Percentiles rank a stretch among this genome's conserved stretches.
phyloP scores from a whole-genome alignment of 805 yeast genomes.

The Wickerhamiella shivajii region DNA sequence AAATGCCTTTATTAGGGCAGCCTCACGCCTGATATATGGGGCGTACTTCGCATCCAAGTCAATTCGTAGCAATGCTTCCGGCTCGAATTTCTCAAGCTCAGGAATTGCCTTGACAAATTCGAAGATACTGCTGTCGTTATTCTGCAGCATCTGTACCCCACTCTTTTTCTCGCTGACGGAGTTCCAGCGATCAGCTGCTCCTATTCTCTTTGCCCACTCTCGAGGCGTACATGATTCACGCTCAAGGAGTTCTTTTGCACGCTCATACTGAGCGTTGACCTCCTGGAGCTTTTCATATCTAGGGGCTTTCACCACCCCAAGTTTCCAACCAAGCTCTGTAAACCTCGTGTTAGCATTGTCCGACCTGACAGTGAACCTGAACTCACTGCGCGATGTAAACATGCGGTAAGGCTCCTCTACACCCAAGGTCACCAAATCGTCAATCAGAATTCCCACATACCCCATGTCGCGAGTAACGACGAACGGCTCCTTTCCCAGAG shows the following conservation, averaged over 20 bases:
- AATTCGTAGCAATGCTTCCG: constrained; percentile 41
- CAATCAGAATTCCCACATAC: constrained; percentile 81
- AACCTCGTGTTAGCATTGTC: constrained; percentile 88
- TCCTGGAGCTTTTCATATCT: constrained; percentile 37
- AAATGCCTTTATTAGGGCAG: constrained; percentile 56
- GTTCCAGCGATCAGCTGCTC: constrained; percentile 26
- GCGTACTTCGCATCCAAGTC: constrained; percentile 72
- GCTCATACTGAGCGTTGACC: constrained; percentile 34
- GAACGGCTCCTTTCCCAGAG: constrained; percentile 30
- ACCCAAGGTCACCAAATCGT: constrained; percentile 88
- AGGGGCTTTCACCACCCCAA: constrained; percentile 51
- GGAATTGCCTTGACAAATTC: constrained; percentile 26
- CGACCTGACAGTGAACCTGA: constrained; percentile 74
- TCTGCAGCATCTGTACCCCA: constrained; percentile 20
- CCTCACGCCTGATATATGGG: constrained; percentile 64
- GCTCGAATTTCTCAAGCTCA: constrained; percentile 26
- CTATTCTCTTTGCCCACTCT: constrained; percentile 45
- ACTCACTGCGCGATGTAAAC: constrained; percentile 95
- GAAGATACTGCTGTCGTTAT: constrained; percentile 59
- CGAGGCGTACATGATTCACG: constrained; percentile 35
- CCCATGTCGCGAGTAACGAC: constrained; percentile 65
- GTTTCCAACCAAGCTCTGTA: constrained; percentile 48
- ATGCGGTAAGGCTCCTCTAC: constrained; percentile 94
- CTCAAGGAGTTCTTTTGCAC: constrained; percentile 33
- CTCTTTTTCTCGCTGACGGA: constrained; percentile 37